Base-by-base conservation (phyloP, 2,329 filamentous ascomycete genomes). In the Venturia oleaginea region DNA sequence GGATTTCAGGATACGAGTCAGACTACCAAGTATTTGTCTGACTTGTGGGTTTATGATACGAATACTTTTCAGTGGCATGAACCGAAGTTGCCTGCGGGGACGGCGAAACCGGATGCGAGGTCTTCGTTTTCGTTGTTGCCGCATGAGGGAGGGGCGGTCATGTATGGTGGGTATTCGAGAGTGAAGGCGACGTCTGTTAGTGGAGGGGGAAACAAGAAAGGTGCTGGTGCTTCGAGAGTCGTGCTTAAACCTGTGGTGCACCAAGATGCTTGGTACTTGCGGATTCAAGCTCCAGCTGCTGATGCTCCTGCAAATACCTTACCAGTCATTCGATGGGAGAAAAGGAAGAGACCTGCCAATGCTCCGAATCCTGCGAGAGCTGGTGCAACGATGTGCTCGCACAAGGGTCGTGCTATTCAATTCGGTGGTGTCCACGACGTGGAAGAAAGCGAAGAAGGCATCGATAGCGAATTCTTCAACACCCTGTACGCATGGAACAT, bases 391-490 rank as follows among this genome's bases (percentile, higher is more conserved):
- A 97, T 97, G 92, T 86, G 91, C 0, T 91, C 88, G 74, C 94
- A 99, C 77, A 94, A 93, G 76, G 92, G 93, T 0, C 86, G 94
- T 66, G 94, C 94, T 0, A 93, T 99, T 65, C 78, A 91, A 71
- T 97, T 97, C 73, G 94, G 94, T 55, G 94, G 94, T 62, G 94
- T 99, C 4, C 91, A 97, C 71, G 92, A 96, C 69, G 89, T 95
- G 0, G 91, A 96, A 74, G 84, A 92, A 73, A 93, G 85, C 68
- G 92, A 96, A 73, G 94, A 99, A 74, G 92, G 90, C 3, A 96
- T 99, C 69, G 93, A 99, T 64, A 96, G 91, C 72, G 92, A 97
- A 74, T 99, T 99, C 77, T 99, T 97, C 79, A 93, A 97, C 70
- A 84, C 87, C 64, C 77, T 97, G 30, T 95, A 90, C 71, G 90